Evolutionary conservation across 371 early-diverging fungal genomes (phyloP).

Genomic region (Chytridium lagenaria): DNA sequence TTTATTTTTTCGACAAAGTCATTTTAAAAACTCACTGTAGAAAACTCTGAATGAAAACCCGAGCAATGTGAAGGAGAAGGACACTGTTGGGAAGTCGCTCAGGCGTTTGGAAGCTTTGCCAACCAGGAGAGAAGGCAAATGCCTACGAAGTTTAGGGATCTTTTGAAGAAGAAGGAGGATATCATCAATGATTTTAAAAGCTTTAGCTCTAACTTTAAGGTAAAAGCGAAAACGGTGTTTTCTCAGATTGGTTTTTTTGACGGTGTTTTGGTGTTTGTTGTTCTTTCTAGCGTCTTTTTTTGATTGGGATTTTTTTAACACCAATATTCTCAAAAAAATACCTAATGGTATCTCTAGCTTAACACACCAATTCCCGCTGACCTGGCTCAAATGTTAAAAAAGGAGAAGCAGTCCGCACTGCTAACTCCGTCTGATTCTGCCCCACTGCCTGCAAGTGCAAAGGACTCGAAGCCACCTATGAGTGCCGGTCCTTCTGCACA

Average conservation of each 20-base stretch:
- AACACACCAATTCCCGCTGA: conserved; percentile 79
- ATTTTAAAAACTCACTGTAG: too few relatives aligned
- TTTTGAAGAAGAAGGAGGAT: conserved; percentile 75
- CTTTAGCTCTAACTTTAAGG: conserved; percentile 79
- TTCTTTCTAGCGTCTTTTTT: neutral
- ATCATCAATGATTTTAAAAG: conserved; percentile 78
- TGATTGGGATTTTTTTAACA: too few relatives aligned
- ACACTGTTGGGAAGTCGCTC: conserved; percentile 64
- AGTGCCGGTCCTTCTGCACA: neutral
- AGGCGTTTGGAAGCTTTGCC: conserved; percentile 71
- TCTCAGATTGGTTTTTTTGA: neutral
- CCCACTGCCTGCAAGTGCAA: neutral
- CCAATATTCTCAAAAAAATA: too few relatives aligned
- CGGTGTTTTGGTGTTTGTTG: neutral
- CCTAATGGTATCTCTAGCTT: conserved; percentile 43
- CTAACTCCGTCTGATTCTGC: neutral
- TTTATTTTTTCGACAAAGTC: neutral
- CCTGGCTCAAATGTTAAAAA: conserved; percentile 70
- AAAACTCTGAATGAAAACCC: conserved; percentile 23
- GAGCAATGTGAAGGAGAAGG: conserved; percentile 42
- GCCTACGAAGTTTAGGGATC: conserved; percentile 76
- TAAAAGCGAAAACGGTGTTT: too few relatives aligned
- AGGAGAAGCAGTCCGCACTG: conserved; percentile 15
- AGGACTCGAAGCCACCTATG: conserved; percentile 1
- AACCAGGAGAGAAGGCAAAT: conserved; percentile 79